Base-by-base conservation (phyloP, 495 filamentous ascomycete species). In the Aspergillus coremiiformis region DNA sequence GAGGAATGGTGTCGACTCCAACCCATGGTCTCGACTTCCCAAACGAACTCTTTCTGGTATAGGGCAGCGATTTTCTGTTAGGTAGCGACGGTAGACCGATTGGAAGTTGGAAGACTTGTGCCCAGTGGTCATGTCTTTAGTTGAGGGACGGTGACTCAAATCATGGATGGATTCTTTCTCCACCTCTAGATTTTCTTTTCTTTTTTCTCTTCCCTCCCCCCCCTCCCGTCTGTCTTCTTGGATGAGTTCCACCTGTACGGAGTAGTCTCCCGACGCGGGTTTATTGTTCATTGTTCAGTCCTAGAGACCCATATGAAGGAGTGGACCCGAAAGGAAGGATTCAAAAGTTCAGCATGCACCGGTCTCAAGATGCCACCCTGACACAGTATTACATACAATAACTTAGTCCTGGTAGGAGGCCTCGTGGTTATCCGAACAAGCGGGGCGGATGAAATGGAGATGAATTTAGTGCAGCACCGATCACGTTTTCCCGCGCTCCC, bases 381-480 rank as follows among this genome's bases (percentile, higher is more conserved):
- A 22, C 32, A 46, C 21, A 53, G 17, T 52, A 44, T 55, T 42
- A 56, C 41, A 49, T 42, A 49, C 42, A 60, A 53, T 53, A 22
- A 52, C 39, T 49, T 46, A 39, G 47, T 27, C 33, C 41, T 55
- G 51, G 56, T 41, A 56, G n/a, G n/a, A n/a, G 32, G 30, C 54
- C 60, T 63, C 60, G 54, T 63, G 60, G 60, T 55, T 49, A 46
- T 51, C 55, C 52, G 51, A 56, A 56, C 54, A 63, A 52, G 54
- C 50, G 54, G 51, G 47, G 47, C 39, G 33, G 35, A 46, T 41
- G 19, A 9, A 51, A 55, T 24, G 44, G 39, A 32, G 57, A 60
- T 54, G 32, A n/a, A 35, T 14, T 35, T 57, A 51, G 58, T 44
- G 49, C 47, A 54, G 39, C 14, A 33, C 10, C 33, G 41, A 57